Conservation (phyloP, 2,329 filamentous ascomycete species). For the Gnomoniopsis sp. region DNA sequence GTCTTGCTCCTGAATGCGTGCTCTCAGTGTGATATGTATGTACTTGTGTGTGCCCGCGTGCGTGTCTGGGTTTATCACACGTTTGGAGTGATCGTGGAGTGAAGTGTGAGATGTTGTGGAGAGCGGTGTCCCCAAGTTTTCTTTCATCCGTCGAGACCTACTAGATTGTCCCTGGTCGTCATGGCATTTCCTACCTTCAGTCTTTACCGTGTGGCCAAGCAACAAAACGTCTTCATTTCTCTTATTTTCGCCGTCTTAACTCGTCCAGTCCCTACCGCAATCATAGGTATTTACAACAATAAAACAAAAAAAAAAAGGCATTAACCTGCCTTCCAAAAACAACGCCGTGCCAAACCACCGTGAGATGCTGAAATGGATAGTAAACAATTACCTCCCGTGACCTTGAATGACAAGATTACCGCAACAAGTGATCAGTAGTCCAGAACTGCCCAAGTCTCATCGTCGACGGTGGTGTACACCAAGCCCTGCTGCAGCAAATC, state of each 20-base stretch:
- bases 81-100: not conserved
- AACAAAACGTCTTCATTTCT: not conserved
- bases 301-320: conserved; percentile 11
- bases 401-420: conserved; percentile 1
- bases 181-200: conserved; percentile 4
- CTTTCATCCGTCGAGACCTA: not conserved
- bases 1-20: conserved; percentile 13
- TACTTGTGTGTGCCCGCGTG: not conserved
- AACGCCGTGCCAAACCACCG: conserved; percentile 12
- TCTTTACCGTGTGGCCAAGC: conserved; percentile 2
- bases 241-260: not conserved
- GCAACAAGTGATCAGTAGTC: conserved; percentile 47
- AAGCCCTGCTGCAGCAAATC: conserved; percentile 71
- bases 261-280: conserved; percentile 14
- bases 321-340: conserved; percentile 10
- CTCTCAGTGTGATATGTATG: conserved; percentile 9
- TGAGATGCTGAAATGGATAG: conserved; percentile 5
- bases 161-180: not conserved
- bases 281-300: conserved; percentile 16
- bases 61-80: not conserved
- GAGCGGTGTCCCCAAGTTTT: not conserved
- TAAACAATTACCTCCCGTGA: conserved; percentile 1
- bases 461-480: conserved; percentile 89
- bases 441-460: conserved; percentile 85
- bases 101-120: not conserved